These are phyloP conservation scores for Fusarium lyarnte DNA, from an alignment of 2,329 filamentous ascomycete genomes.

Conservation along the genomic window DNA sequence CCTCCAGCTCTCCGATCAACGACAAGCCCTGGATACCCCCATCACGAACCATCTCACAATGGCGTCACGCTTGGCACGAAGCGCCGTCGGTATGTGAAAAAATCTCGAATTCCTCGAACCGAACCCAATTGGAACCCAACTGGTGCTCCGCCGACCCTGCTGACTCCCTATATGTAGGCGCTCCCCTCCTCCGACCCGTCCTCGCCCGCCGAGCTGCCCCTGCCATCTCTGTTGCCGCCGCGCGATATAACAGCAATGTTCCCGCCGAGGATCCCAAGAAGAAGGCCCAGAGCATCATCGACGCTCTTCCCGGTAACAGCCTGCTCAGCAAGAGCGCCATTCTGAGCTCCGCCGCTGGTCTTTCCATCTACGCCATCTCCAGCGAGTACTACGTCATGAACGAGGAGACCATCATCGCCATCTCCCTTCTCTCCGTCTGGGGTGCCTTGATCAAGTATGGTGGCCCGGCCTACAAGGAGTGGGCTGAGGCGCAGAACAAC, in stretches of 20 bases:
- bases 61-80: conserved; percentile 97
- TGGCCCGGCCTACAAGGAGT: conserved; percentile 90
- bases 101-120: conserved; percentile 13
- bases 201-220: conserved; percentile 79
- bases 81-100: conserved; percentile 83
- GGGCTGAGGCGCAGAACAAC: conserved; percentile 87
- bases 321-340: conserved; percentile 96
- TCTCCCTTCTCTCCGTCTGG: conserved; percentile 95
- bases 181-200: conserved; percentile 87
- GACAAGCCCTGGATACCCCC: conserved; percentile 59
- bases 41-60: conserved; percentile 77
- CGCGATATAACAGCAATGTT: conserved; percentile 78
- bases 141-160: conserved; percentile 40
- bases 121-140: conserved; percentile 39
- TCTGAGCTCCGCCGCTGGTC: conserved; percentile 89
- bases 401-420: conserved; percentile 94
- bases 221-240: conserved; percentile 74
- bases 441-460: conserved; percentile 91
- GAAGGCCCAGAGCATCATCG: conserved; percentile 95
- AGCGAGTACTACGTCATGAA: conserved; percentile 99
- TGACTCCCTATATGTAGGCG: conserved; percentile 66
- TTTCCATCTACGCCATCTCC: conserved; percentile 95
- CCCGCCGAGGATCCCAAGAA: conserved; percentile 91
- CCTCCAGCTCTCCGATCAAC: conserved; percentile 57
- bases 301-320: conserved; percentile 90